Percentiles rank a stretch among this genome's conserved stretches.
phyloP scores from a whole-genome alignment of 495 filamentous ascomycete species.

The Rostrohypoxylon terebratum region DNA sequence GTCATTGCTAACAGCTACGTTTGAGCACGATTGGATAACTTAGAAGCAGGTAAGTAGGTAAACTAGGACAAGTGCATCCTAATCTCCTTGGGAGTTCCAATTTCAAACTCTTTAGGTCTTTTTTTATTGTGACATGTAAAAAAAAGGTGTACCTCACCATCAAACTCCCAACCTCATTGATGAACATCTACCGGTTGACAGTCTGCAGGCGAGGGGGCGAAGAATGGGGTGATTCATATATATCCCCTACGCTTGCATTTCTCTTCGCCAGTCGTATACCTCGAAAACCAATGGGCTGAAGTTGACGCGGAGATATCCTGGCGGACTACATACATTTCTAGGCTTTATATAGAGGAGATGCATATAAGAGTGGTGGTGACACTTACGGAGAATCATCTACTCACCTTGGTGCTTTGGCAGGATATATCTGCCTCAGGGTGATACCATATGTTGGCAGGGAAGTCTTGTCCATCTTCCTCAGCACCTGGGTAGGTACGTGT shows the following conservation, averaged over 20 bases:
- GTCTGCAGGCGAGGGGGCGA: conserved; percentile 76
- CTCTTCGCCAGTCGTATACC: conserved; percentile 84
- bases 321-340: conserved; percentile 54
- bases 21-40: background rate
- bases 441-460: background rate
- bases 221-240: conserved; percentile 49
- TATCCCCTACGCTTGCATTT: conserved; percentile 57
- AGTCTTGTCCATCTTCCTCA: conserved; percentile 22
- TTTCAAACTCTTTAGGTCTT: background rate
- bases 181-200: conserved; percentile 60
- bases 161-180: conserved; percentile 74
- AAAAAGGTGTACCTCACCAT: conserved; percentile 74
- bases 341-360: background rate
- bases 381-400: conserved; percentile 18
- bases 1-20: background rate
- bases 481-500: background rate
- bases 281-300: conserved; percentile 72
- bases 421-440: conserved; percentile 5
- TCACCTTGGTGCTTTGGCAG: background rate
- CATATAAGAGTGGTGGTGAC: background rate
- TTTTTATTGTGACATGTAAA: background rate
- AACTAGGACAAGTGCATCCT: background rate
- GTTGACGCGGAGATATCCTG: conserved; percentile 80
- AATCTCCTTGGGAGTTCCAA: background rate
- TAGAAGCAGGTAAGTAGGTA: background rate